Percentiles rank a stretch among this genome's conserved stretches.
Conservation (phyloP, 2,329 filamentous ascomycete species). For the Ciborinia camelliae region DNA sequence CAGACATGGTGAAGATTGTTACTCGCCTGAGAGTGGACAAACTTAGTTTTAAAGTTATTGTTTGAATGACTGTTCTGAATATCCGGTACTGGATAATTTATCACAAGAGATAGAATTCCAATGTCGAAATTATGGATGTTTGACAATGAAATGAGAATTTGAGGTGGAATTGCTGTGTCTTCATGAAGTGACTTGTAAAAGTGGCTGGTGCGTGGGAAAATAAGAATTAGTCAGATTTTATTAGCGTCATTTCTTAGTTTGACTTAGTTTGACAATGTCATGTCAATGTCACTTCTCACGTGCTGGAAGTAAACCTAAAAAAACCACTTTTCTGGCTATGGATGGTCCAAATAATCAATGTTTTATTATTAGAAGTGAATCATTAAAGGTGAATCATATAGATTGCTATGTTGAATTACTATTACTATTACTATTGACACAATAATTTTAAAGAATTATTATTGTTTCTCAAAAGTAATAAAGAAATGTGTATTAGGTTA, state of each 20-base stretch:
- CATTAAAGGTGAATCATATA: neutral
- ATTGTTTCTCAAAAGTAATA: constrained; percentile 7
- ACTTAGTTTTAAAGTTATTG: neutral
- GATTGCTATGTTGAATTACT: too few species aligned
- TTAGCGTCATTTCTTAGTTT: neutral
- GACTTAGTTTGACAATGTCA: too few species aligned
- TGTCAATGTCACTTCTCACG: neutral
- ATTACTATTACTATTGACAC: too few species aligned
- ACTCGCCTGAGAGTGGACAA: constrained; percentile 7
- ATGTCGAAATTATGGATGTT: neutral
- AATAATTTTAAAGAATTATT: too few species aligned
- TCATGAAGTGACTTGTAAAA: neutral
- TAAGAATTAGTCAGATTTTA: neutral
- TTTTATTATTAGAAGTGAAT: neutral
- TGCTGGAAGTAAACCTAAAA: neutral
- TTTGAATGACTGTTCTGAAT: neutral
- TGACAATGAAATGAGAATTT: neutral
- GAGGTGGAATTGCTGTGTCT: neutral
- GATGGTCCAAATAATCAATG: too few species aligned
- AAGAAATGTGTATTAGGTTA: constrained; percentile 25
- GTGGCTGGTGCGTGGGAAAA: constrained; percentile 4
- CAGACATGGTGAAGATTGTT: constrained; percentile 53
- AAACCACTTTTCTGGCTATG: neutral
- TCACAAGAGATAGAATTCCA: neutral
- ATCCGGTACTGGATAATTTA: neutral